Conservation (phyloP, 257 asterid species). For the Buddleja alternifolia region DNA sequence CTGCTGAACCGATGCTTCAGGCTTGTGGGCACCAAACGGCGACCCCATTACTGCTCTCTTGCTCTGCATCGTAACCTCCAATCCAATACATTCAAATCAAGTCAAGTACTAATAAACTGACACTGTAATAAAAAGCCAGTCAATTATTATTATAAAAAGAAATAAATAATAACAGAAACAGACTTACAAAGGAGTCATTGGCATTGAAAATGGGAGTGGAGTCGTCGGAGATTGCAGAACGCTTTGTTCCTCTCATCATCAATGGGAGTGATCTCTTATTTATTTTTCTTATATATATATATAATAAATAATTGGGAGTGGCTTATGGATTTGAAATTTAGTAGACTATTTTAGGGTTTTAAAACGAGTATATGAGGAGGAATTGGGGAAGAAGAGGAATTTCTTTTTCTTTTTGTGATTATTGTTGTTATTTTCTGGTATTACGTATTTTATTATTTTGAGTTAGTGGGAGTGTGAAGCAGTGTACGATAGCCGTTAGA, state of each 20-base stretch:
- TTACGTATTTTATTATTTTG: slow-evolving; percentile 28
- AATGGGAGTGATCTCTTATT: background rate
- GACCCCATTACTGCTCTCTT: slow-evolving; percentile 67
- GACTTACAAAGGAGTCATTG: slow-evolving; percentile 62
- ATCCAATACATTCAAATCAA: background rate
- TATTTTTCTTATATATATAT: background rate
- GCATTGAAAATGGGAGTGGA: slow-evolving; percentile 52
- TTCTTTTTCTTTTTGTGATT: background rate
- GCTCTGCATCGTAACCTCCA: slow-evolving; percentile 46
- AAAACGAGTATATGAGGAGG: slow-evolving; percentile 15
- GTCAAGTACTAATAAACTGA: background rate
- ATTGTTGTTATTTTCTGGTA: background rate
- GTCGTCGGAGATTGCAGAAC: slow-evolving; percentile 66
- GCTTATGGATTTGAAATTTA: slow-evolving; percentile 5
- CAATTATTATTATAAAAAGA: slow-evolving; percentile 1
- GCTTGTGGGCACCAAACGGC: slow-evolving; percentile 45
- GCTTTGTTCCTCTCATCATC: slow-evolving; percentile 86
- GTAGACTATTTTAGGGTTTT: slow-evolving; percentile 35
- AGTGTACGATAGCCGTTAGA: slow-evolving; percentile 33
- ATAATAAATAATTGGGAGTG: background rate
- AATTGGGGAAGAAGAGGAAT: slow-evolving; percentile 12
- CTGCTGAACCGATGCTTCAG: slow-evolving; percentile 53
- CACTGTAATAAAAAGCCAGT: background rate
- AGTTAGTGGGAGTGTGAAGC: slow-evolving; percentile 27
- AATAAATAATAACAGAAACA: background rate